Conservation (phyloP, 2,329 filamentous ascomycete genomes). For the Sordariomycetes sp. region DNA sequence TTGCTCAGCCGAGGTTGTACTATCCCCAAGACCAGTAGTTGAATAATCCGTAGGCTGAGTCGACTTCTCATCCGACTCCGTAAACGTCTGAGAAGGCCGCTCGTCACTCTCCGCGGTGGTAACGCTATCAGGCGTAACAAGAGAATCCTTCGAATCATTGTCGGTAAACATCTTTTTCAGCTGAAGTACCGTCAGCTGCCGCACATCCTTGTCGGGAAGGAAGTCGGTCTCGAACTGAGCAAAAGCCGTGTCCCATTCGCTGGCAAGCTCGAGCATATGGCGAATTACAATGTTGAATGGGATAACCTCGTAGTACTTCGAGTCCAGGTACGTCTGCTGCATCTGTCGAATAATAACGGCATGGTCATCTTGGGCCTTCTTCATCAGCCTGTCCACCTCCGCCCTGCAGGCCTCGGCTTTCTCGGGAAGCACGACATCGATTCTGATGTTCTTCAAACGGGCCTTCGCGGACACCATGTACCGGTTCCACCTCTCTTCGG, state of each 20-base stretch:
- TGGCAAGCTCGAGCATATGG: slow-evolving; percentile 83
- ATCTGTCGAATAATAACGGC: slow-evolving; percentile 61
- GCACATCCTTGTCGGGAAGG: slow-evolving; percentile 93
- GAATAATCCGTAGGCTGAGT: slow-evolving; percentile 30
- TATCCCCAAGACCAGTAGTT: slow-evolving; percentile 21
- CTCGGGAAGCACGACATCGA: slow-evolving; percentile 82
- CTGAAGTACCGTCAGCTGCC: slow-evolving; percentile 82
- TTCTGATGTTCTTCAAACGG: slow-evolving; percentile 77
- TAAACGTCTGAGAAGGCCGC: slow-evolving; percentile 30
- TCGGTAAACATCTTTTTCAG: slow-evolving; percentile 92
- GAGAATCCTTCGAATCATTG: slow-evolving; percentile 69
- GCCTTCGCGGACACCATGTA: slow-evolving; percentile 84
- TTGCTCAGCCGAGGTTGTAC: slow-evolving; percentile 14
- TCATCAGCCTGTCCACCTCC: slow-evolving; percentile 69
- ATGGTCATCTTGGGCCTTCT: slow-evolving; percentile 78
- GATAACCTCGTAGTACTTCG: slow-evolving; percentile 93
- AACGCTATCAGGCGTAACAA: slow-evolving; percentile 58
- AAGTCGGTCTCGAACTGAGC: slow-evolving; percentile 86
- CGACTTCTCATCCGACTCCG: slow-evolving; percentile 35
- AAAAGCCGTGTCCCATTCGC: slow-evolving; percentile 88
- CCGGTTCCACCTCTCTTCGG: slow-evolving; percentile 69
- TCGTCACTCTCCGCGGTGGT: slow-evolving; percentile 36
- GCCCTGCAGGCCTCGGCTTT: slow-evolving; percentile 72
- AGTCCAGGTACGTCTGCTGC: slow-evolving; percentile 84
- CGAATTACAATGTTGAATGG: slow-evolving; percentile 83